Base-by-base conservation (phyloP, 768 basidiomycete genomes). In the Naganishia kalamii region DNA sequence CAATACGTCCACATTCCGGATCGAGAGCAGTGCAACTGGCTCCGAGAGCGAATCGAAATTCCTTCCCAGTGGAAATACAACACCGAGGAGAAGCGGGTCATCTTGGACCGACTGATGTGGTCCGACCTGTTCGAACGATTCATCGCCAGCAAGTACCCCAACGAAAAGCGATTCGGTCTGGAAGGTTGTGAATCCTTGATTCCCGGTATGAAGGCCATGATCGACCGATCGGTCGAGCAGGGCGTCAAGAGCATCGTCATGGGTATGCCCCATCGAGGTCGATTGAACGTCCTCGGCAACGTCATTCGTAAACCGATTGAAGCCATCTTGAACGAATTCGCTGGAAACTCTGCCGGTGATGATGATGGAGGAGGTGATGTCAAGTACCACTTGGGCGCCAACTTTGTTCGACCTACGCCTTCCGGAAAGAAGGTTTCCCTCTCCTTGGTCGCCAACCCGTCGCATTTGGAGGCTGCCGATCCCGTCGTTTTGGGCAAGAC, bases 61-160 rank as follows among this genome's bases (percentile, higher is more conserved):
- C 96, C 96, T 0, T 87, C 89, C 72, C 94, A 94, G 7, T 97
- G 92, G 92, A 91, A 92, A 73, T 99, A 98, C 81, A 90, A 89
- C 59, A 85, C 93, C 60, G 96, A 99, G 72, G 96, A 99, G 82
- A 99, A 98, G 80, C 87, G 92, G 50, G 93, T 98, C 90, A 93
- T 99, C 69, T 85, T 99, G 63, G 96, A 99, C 81, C 90, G 96
- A 67, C 87, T 97, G 72, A 97, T 98, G 77, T 99, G 96, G 96
- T 98, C 94, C n/a, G 96, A 98, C 73, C 88, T 90, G 4, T 98
- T 98, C 74, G 96, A 99, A 79, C 92, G 92, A 74, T 99, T 97
- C 84, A 92, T 99, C 69, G 88, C 92, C 23, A 89, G 86, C 83
- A 99, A 98, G 79, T 96, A 90, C 81, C 96, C 96, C 71, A 99